These are phyloP conservation scores for Elsinoe arachidis DNA, from an alignment of 2,329 filamentous ascomycete species.

Conservation along the genomic window DNA sequence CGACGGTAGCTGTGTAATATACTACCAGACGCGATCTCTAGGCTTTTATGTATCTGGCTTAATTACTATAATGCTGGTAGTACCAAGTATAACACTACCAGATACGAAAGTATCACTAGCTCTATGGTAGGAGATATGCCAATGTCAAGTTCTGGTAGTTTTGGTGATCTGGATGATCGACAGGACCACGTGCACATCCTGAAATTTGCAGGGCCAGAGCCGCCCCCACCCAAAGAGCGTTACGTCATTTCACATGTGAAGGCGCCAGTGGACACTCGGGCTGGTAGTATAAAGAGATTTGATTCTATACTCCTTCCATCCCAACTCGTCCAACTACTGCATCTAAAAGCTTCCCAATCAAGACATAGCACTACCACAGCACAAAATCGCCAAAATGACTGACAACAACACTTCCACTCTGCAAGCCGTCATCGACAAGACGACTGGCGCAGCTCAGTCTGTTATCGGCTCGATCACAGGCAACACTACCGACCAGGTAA, in stretches of 20 bases:
- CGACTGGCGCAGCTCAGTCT: slow-evolving; percentile 63
- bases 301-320: too few relatives aligned
- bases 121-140: too few relatives aligned
- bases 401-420: slow-evolving; percentile 60
- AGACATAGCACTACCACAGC: neutral
- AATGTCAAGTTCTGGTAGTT: too few relatives aligned
- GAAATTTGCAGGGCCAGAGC: neutral
- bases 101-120: too few relatives aligned
- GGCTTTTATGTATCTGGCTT: too few relatives aligned
- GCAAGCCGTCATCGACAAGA: slow-evolving; percentile 59
- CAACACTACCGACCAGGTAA: slow-evolving; percentile 56
- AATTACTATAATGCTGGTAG: too few relatives aligned
- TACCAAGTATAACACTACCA: too few relatives aligned
- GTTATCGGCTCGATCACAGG: slow-evolving; percentile 66
- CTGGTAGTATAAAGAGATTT: too few relatives aligned
- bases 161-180: neutral
- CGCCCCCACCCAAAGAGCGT: neutral
- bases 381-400: slow-evolving; percentile 35
- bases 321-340: neutral
- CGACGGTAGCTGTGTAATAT: too few relatives aligned
- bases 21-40: too few relatives aligned
- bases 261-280: neutral
- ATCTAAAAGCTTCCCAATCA: neutral
- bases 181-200: neutral
- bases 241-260: slow-evolving; percentile 1